Evolutionary conservation across 768 basidiomycete genomes (phyloP).

Genomic region (Rickenella mellea): DNA sequence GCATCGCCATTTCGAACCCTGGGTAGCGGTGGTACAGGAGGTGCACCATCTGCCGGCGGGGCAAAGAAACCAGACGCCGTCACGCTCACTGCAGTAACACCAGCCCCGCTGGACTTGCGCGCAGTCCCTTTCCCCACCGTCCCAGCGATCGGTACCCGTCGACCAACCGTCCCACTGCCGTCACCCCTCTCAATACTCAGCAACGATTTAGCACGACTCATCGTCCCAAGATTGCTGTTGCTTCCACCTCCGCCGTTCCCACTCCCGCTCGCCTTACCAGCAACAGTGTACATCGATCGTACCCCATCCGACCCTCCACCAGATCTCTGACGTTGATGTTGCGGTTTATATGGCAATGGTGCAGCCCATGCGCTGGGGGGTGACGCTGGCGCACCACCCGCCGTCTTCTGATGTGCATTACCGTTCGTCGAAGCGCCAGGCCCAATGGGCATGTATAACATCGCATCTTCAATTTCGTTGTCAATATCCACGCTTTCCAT

Average conservation of each 20-base stretch:
- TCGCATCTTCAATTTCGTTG: slow-evolving; percentile 67
- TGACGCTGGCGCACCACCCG: background rate
- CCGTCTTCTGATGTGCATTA: background rate
- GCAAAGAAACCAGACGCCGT: slow-evolving; percentile 75
- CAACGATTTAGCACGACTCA: slow-evolving; percentile 42
- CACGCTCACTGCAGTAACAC: slow-evolving; percentile 66
- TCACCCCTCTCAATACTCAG: slow-evolving; percentile 55
- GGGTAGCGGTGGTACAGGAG: slow-evolving; percentile 17
- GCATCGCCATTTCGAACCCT: too few relatives aligned
- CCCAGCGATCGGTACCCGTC: slow-evolving; percentile 42
- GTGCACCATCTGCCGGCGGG: slow-evolving; percentile 33
- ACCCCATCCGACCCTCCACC: slow-evolving; percentile 13
- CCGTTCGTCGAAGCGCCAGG: slow-evolving; percentile 18
- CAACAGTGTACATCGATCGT: slow-evolving; percentile 27
- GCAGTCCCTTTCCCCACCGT: slow-evolving; percentile 53
- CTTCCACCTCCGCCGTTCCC: slow-evolving; percentile 10
- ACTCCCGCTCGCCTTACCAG: slow-evolving; percentile 13
- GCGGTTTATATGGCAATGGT: slow-evolving; percentile 25
- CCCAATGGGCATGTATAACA: slow-evolving; percentile 66
- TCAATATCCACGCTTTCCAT: slow-evolving; percentile 41
- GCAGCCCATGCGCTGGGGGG: slow-evolving; percentile 31
- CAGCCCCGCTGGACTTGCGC: slow-evolving; percentile 56
- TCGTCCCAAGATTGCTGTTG: slow-evolving; percentile 20
- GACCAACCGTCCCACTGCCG: slow-evolving; percentile 20
- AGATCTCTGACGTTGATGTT: slow-evolving; percentile 28